phyloP scores from a whole-genome alignment of 179 eudicot species.

The Heliamphora pulchella region DNA sequence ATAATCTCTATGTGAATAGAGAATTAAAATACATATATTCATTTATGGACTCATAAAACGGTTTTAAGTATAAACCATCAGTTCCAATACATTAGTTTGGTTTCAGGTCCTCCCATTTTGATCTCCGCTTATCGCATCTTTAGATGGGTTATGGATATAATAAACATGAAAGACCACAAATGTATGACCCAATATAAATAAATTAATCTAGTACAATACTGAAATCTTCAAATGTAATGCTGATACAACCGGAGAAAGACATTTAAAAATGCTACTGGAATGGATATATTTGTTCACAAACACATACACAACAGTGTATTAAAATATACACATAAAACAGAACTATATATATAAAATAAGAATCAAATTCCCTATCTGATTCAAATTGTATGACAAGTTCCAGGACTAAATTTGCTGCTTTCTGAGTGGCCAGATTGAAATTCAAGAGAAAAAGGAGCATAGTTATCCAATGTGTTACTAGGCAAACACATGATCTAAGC shows the following conservation, averaged over 20 bases:
- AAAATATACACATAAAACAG: neutral
- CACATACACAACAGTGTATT: neutral
- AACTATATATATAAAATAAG: neutral
- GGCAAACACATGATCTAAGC: neutral
- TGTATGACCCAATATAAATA: neutral
- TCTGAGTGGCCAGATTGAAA: neutral
- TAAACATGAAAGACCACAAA: neutral
- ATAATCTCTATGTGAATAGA: neutral
- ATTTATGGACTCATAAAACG: neutral
- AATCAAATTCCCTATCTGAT: conserved; percentile 7
- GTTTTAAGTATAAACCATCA: neutral
- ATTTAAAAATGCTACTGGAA: neutral
- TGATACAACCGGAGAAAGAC: neutral
- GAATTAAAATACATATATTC: neutral
- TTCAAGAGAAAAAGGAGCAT: neutral
- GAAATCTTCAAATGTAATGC: neutral
- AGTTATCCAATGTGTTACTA: neutral
- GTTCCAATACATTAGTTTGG: neutral
- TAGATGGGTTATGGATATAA: neutral
- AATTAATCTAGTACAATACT: neutral
- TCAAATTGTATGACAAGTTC: neutral
- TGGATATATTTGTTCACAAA: neutral
- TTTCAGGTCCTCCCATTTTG: neutral
- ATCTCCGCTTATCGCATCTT: neutral
- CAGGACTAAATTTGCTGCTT: neutral